Percentiles rank a stretch among this genome's conserved stretches.
These are phyloP conservation scores for Dryas integrifolia DNA, from an alignment of 331 rosid genomes.

Conservation along the genomic window DNA sequence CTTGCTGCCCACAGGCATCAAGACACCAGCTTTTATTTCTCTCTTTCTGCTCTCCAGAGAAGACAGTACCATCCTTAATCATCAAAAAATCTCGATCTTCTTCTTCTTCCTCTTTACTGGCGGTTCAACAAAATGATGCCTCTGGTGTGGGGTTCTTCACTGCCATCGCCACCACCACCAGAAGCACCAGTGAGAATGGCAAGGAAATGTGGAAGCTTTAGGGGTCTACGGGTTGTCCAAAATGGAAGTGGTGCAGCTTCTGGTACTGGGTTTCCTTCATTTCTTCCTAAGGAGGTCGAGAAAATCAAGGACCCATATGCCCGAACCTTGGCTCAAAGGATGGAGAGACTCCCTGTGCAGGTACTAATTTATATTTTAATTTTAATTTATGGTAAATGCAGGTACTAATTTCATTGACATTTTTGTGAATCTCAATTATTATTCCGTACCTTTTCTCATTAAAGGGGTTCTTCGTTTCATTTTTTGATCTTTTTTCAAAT, in stretches of 20 bases:
- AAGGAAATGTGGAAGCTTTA: constrained; percentile 21
- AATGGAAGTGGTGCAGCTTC: constrained; percentile 7
- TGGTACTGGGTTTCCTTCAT: constrained; percentile 34
- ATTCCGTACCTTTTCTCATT: not conserved
- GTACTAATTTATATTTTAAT: not conserved
- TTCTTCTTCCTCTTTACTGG: not conserved
- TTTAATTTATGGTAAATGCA: constrained; percentile 3
- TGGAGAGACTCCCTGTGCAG: constrained; percentile 53
- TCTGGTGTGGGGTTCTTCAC: constrained; percentile 20
- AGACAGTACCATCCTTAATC: no score
- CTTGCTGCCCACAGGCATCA: no score
- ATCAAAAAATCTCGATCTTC: no score
- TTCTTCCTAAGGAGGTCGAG: constrained; percentile 51
- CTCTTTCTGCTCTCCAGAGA: no score
- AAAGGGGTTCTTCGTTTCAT: not conserved
- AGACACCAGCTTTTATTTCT: no score
- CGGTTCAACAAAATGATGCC: constrained; percentile 2
- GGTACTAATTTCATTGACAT: not conserved
- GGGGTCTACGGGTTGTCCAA: constrained; percentile 17
- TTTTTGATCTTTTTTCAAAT: not conserved
- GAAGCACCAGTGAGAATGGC: constrained; percentile 6
- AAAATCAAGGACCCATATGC: constrained; percentile 50
- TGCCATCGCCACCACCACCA: not conserved
- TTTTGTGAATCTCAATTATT: not conserved
- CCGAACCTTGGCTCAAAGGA: constrained; percentile 49